A percentile compares a stretch with the other conserved stretches of the same genome.
Evolutionary conservation across 352 stramenopile species (phyloP).

Genomic region (Globisporangium iwayamae): DNA sequence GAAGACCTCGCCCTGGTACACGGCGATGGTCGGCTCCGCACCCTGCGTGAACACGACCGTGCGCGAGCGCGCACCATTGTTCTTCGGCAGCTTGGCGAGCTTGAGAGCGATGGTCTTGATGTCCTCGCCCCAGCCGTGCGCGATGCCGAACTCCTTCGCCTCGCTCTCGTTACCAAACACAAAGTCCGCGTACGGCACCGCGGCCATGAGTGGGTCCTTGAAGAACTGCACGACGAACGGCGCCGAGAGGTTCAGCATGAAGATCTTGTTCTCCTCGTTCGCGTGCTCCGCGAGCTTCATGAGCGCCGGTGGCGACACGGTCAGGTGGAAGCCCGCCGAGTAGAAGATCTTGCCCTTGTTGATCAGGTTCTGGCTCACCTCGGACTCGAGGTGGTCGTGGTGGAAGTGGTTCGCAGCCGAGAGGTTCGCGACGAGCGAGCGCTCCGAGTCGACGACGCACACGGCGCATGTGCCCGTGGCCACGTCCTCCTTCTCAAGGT

Average conservation of each 20-base stretch:
- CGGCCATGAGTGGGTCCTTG: conserved; percentile 92
- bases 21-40: conserved; percentile 94
- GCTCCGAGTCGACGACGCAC: conserved; percentile 94
- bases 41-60: conserved; percentile 99
- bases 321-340: conserved; percentile 98
- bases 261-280: conserved; percentile 91
- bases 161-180: conserved; percentile 99
- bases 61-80: conserved; percentile 84
- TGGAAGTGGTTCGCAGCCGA: conserved; percentile 99
- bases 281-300: conserved; percentile 93
- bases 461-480: conserved; percentile 98
- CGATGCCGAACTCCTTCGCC: conserved; percentile 92
- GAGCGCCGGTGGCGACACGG: conserved; percentile 93
- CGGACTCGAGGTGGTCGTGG: conserved; percentile 76
- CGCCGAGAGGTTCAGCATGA: conserved; percentile 97
- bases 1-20: conserved; percentile 90
- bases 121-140: conserved; percentile 88
- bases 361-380: conserved; percentile 93
- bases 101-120: conserved; percentile 91
- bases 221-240: conserved; percentile 99
- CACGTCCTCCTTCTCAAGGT: conserved; percentile 92
- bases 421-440: conserved; percentile 96
- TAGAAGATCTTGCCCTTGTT: conserved; percentile 95
- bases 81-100: conserved; percentile 92
- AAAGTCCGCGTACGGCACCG: conserved; percentile 96